Base-by-base conservation (phyloP, 2,329 filamentous ascomycete genomes). In the Fonsecaea pedrosoi region DNA sequence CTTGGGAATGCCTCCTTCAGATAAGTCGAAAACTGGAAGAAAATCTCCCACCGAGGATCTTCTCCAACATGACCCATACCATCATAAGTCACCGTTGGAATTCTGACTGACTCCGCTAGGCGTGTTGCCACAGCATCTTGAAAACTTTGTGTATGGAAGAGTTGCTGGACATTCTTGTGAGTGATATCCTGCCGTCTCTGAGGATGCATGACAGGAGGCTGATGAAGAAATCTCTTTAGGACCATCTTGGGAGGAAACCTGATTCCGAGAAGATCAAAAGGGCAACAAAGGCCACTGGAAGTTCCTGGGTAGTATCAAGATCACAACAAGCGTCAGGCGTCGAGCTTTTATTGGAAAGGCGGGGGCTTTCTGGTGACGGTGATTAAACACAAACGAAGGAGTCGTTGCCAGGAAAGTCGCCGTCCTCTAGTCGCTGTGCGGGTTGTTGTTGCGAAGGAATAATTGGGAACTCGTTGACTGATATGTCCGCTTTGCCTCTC, bases 11-110 rank as follows among this genome's bases (percentile, higher is more conserved):
- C 80, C 64, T 78, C 71, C 63, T 81, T 72, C 37, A 89, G 76
- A 38, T 83, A 83, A 7, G 74, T 73, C 5, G 85, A 83, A 61
- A 90, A 82, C 2, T 83, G 77, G 54, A 82, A 81, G 70, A 91
- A 85, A 9, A 85, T 80, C 1, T 86, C 82, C 83, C 88, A 91
- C 60, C 85, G 81, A 53, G 82, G 75, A 72, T 90, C 88, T 50
- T 81, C 77, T 35, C 83, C 85, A 15, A 89, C 77, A 0, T 78
- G 76, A 3, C 84, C 84, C 68, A 88, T 77, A 68, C 87, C 82
- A 70, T 88, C 85, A 62, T 82, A 86, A 0, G 83, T 83, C 56
- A 85, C 78, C 1, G 86, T 86, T 0, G 85, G 84, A 32, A 88
- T 81, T 71, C 83, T 81, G 35, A 89, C 79, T 25, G 83, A 79